Evolutionary conservation across 148 eudicot species (phyloP).

Genomic region (Rhododendron vialii): DNA sequence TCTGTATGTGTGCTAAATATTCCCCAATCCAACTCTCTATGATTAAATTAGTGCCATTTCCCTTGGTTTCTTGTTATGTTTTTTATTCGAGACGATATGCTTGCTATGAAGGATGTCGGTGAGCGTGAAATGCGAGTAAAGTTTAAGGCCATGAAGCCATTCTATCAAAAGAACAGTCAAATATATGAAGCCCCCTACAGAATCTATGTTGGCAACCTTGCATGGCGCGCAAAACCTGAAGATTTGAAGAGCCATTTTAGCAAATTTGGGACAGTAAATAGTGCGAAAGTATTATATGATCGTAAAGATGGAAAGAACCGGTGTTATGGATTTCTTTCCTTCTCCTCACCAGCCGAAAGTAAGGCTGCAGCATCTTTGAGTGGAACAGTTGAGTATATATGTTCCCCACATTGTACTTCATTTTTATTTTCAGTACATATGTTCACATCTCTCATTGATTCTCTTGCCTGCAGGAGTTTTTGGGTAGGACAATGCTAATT

Average conservation of each 20-base stretch:
- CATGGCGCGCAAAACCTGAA: constrained; percentile 20
- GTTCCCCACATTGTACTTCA: neutral
- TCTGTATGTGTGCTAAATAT: constrained; percentile 13
- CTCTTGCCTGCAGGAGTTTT: constrained; percentile 13
- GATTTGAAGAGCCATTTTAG: constrained; percentile 21
- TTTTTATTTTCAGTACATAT: neutral
- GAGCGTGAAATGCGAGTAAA: constrained; percentile 20
- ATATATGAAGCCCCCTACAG: constrained; percentile 20
- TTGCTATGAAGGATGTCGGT: constrained; percentile 15
- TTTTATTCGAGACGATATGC: neutral
- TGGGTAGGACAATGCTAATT: constrained; percentile 15
- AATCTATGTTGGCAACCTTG: constrained; percentile 23
- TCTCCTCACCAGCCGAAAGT: constrained; percentile 17
- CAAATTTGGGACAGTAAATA: constrained; percentile 22
- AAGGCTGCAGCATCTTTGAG: constrained; percentile 18
- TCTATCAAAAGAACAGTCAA: constrained; percentile 8
- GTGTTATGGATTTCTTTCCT: constrained; percentile 22
- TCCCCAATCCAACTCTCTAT: neutral
- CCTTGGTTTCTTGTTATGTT: neutral
- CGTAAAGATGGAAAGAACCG: constrained; percentile 20
- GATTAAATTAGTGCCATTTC: neutral
- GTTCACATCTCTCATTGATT: neutral
- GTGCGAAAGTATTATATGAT: constrained; percentile 18
- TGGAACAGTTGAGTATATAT: constrained; percentile 20
- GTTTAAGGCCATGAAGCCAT: constrained; percentile 1